A percentile compares a stretch with the other conserved stretches of the same genome.
Conservation (phyloP, 257 asterid species). For the Plantago ovata region DNA sequence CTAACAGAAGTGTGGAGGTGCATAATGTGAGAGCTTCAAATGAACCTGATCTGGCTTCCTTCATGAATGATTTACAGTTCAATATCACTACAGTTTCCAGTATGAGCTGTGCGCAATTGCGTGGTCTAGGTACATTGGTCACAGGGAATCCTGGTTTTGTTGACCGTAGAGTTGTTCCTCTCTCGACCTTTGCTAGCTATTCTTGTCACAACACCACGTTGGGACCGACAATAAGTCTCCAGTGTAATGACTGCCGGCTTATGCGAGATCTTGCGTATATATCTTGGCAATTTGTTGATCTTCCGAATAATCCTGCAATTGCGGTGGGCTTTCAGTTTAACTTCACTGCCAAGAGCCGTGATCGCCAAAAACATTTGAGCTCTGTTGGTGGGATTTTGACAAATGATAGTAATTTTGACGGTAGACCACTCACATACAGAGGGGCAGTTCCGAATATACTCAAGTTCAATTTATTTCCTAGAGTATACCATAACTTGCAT, state of each 20-base stretch:
- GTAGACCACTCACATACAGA: constrained; percentile 62
- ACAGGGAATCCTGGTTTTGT: constrained; percentile 58
- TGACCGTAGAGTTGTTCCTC: constrained; percentile 58
- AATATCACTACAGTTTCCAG: constrained; percentile 80
- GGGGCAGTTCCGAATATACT: constrained; percentile 70
- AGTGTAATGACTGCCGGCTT: constrained; percentile 61
- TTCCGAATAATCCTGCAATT: constrained; percentile 79
- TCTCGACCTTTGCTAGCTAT: constrained; percentile 71
- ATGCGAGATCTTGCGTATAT: constrained; percentile 52
- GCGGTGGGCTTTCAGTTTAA: constrained; percentile 91
- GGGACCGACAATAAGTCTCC: constrained; percentile 77
- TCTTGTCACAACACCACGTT: constrained; percentile 74
- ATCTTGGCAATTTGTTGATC: constrained; percentile 89
- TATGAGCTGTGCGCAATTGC: constrained; percentile 85
- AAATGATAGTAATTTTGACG: constrained; percentile 48
- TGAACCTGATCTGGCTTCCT: constrained; percentile 74
- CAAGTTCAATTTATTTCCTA: constrained; percentile 82
- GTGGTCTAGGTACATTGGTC: constrained; percentile 75
- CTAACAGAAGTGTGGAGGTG: constrained; percentile 82
- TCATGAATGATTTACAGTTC: constrained; percentile 71
- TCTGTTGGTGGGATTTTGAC: constrained; percentile 72
- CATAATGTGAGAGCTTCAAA: constrained; percentile 80
- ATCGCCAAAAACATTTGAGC: constrained; percentile 59
- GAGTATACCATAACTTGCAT: constrained; percentile 61
- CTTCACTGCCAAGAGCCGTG: constrained; percentile 69